Conservation (phyloP, 1,284 basidiomycete genomes). For the Irpex sp. region DNA sequence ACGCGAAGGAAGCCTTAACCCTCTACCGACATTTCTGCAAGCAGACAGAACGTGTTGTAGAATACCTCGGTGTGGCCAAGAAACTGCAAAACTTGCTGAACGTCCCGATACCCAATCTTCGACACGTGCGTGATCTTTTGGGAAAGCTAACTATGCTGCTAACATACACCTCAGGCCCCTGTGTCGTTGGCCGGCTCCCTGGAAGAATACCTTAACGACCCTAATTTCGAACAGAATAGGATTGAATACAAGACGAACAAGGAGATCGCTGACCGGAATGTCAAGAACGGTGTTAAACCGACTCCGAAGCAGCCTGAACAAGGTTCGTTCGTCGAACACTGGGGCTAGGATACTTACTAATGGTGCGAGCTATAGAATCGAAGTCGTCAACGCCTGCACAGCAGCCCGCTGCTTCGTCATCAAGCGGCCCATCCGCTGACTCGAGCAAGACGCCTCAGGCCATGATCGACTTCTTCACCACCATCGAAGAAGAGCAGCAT, state of each 20-base stretch:
- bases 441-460: conserved; percentile 27
- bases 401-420: conserved; percentile 21
- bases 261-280: conserved; percentile 62
- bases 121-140: conserved; percentile 62
- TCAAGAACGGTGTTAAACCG: conserved; percentile 28
- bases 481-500: conserved; percentile 83
- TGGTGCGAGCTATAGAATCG: conserved; percentile 17
- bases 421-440: conserved; percentile 15
- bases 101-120: conserved; percentile 90
- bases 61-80: conserved; percentile 90
- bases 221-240: conserved; percentile 89
- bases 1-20: conserved; percentile 82
- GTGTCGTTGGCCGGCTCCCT: conserved; percentile 90
- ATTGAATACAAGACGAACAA: conserved; percentile 90
- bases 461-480: conserved; percentile 86
- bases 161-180: conserved; percentile 62
- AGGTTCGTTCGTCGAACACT: conserved; percentile 14
- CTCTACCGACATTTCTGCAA: conserved; percentile 96
- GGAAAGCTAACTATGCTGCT: neutral
- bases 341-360: neutral
- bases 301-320: conserved; percentile 24
- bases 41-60: conserved; percentile 92
- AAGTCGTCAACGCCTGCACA: conserved; percentile 16
- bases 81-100: conserved; percentile 92
- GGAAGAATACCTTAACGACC: conserved; percentile 94